phyloP scores from a whole-genome alignment of 306 rosid genomes.

The Parietaria judaica region DNA sequence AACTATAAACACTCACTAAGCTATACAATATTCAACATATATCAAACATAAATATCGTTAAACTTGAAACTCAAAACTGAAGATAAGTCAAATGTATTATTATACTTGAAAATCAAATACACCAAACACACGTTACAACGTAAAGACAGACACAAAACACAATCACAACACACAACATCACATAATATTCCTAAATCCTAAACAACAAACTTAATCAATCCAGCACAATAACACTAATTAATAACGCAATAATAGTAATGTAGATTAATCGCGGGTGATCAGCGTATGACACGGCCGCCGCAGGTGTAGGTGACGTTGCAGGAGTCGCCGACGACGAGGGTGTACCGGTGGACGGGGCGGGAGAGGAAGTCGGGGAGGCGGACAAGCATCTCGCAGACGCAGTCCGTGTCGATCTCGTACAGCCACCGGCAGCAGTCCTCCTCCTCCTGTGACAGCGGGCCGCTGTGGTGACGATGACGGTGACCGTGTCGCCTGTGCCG shows the following conservation, averaged over 20 bases:
- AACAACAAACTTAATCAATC: too few relatives aligned
- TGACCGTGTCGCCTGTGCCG: not conserved
- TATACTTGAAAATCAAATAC: too few relatives aligned
- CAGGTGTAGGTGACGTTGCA: conserved; percentile 53
- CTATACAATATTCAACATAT: too few relatives aligned
- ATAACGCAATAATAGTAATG: not conserved
- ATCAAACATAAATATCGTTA: too few relatives aligned
- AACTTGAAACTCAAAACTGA: too few relatives aligned
- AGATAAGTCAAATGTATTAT: too few relatives aligned
- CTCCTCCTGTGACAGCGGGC: conserved; percentile 21
- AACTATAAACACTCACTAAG: too few relatives aligned
- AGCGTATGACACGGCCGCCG: conserved; percentile 34
- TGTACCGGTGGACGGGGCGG: conserved; percentile 52
- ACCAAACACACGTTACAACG: too few relatives aligned
- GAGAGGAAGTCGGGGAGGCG: conserved; percentile 60
- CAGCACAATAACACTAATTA: too few relatives aligned
- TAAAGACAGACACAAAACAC: too few relatives aligned
- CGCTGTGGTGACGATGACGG: conserved; percentile 1
- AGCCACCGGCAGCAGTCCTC: conserved; percentile 76
- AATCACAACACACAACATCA: too few relatives aligned
- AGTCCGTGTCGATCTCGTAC: conserved; percentile 42
- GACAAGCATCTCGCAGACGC: conserved; percentile 58
- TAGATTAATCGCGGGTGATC: not conserved
- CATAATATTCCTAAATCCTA: too few relatives aligned
- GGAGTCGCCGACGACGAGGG: conserved; percentile 34